Evolutionary conservation across 805 yeast genomes (phyloP).

Genomic region (Priceomyces medius): DNA sequence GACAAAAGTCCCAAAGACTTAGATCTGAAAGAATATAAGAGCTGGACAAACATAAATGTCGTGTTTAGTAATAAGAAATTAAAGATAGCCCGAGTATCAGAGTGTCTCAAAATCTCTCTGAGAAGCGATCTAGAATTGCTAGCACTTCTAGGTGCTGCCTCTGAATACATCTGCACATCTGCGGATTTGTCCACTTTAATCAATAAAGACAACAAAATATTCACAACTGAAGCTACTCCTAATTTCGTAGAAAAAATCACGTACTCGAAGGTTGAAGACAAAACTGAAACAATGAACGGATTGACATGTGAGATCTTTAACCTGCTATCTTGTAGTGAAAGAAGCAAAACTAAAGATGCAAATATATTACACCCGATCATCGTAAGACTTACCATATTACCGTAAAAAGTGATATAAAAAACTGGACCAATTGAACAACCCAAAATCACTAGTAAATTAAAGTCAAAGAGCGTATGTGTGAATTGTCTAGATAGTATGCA

Average conservation of each 20-base stretch:
- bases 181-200: slow-evolving; percentile 18
- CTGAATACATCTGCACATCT: neutral
- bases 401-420: neutral
- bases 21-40: slow-evolving; percentile 87
- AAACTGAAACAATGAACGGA: slow-evolving; percentile 17
- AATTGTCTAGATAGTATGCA: slow-evolving; percentile 4
- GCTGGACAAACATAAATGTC: slow-evolving; percentile 91
- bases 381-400: slow-evolving; percentile 11
- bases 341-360: slow-evolving; percentile 21
- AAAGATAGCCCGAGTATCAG: slow-evolving; percentile 85
- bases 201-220: slow-evolving; percentile 18
- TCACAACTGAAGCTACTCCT: slow-evolving; percentile 9
- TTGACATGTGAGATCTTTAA: slow-evolving; percentile 14
- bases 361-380: slow-evolving; percentile 26
- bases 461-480: slow-evolving; percentile 4
- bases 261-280: slow-evolving; percentile 20
- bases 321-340: slow-evolving; percentile 24
- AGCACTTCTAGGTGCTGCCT: neutral
- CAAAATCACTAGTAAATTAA: slow-evolving; percentile 1
- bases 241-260: slow-evolving; percentile 15
- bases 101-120: slow-evolving; percentile 32
- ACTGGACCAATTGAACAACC: slow-evolving; percentile 1
- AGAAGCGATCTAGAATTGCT: slow-evolving; percentile 17
- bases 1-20: slow-evolving; percentile 88
- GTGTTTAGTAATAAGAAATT: slow-evolving; percentile 82